Percentiles rank a stretch among this genome's conserved stretches.
Evolutionary conservation across 768 basidiomycete genomes (phyloP).

Genomic region (Phallus indusiatus): DNA sequence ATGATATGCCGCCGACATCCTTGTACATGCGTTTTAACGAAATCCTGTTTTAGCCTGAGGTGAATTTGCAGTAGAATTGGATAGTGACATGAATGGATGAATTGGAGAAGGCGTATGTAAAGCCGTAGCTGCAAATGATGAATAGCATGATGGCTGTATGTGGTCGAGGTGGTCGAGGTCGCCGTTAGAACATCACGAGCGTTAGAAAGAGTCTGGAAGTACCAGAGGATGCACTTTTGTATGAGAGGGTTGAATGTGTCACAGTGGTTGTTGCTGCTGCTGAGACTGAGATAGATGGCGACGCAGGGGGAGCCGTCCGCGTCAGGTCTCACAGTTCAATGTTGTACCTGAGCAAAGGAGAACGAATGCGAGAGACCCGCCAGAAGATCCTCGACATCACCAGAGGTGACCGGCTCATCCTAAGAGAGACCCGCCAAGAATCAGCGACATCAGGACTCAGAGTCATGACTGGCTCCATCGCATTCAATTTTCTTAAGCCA

Average conservation of each 20-base stretch:
- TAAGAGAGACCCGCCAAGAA: too few relatives aligned
- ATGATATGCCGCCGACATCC: not conserved
- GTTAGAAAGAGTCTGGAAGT: not conserved
- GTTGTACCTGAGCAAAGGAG: too few relatives aligned
- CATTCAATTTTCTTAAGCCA: too few relatives aligned
- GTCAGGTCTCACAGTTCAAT: too few relatives aligned
- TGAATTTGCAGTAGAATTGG: constrained; percentile 6
- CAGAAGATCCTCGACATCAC: too few relatives aligned
- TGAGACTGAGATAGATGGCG: constrained; percentile 3
- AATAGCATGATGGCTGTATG: not conserved
- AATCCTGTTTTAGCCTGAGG: constrained; percentile 1
- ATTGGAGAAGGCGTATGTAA: constrained; percentile 8
- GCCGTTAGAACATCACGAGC: not conserved
- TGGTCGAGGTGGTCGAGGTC: too few relatives aligned
- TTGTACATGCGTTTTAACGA: not conserved
- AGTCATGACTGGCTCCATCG: too few relatives aligned
- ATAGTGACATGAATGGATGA: constrained; percentile 1
- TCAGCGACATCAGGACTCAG: too few relatives aligned
- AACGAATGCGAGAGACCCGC: too few relatives aligned
- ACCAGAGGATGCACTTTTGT: not conserved
- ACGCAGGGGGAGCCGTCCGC: not conserved
- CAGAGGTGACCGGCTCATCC: too few relatives aligned
- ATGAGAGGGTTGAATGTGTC: not conserved
- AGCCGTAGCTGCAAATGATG: not conserved
- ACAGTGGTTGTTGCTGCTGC: not conserved